These are phyloP conservation scores for Ambrosia hybrid DNA, from an alignment of 140 eudicot species.

Conservation along the genomic window DNA sequence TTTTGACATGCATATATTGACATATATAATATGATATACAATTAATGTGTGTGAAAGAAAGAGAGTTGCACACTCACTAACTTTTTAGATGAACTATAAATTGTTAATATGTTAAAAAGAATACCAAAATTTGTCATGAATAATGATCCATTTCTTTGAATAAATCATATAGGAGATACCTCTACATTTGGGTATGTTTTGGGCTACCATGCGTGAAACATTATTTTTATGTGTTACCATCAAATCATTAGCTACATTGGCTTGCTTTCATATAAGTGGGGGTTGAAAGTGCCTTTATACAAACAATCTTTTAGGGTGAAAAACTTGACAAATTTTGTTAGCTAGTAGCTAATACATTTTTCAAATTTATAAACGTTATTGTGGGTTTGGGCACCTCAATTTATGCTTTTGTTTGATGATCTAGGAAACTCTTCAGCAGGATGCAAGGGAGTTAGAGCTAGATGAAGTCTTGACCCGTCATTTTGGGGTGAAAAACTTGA, in stretches of 20 bases:
- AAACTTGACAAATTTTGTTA: background rate
- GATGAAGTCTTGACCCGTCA: conserved; percentile 15
- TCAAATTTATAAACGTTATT: background rate
- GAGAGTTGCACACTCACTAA: background rate
- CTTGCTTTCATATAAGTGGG: background rate
- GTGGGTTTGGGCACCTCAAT: background rate
- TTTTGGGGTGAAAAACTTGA: no score
- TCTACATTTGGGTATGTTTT: background rate
- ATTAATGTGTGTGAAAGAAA: background rate
- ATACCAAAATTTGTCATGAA: background rate
- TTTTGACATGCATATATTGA: background rate
- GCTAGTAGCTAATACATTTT: background rate
- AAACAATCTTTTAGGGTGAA: background rate
- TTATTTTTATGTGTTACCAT: background rate
- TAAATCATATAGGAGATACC: background rate
- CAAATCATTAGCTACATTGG: background rate
- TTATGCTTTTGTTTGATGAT: conserved; percentile 14
- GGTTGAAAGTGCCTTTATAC: background rate
- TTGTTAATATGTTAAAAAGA: background rate
- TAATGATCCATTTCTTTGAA: background rate
- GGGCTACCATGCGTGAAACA: background rate
- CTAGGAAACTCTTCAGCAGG: background rate
- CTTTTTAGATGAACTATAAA: background rate
- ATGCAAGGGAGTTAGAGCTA: conserved; percentile 8
- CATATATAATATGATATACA: background rate